These are phyloP conservation scores for Bifiguratus adelaidae DNA, from an alignment of 192 early-diverging fungal genomes.

Conservation along the genomic window DNA sequence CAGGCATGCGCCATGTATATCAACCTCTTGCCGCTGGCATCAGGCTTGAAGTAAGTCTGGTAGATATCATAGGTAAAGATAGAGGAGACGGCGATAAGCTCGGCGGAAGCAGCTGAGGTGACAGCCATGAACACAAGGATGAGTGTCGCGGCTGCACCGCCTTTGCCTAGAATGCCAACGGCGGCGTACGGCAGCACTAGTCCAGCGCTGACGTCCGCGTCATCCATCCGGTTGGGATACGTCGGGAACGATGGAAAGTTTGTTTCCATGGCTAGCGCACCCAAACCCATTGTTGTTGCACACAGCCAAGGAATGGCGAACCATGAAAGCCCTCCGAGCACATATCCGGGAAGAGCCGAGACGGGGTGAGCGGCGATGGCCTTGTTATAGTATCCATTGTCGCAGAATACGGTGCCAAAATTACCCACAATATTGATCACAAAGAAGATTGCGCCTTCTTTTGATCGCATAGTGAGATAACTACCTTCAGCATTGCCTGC, in stretches of 20 bases:
- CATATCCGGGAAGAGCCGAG: constrained; percentile 56
- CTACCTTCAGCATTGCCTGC: constrained; percentile 43
- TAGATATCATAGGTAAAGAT: constrained; percentile 66
- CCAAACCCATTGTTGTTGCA: constrained; percentile 59
- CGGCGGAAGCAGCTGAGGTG: constrained; percentile 57
- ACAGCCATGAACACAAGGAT: constrained; percentile 70
- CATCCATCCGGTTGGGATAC: constrained; percentile 34
- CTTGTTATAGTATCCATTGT: constrained; percentile 68
- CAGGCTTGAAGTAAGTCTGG: constrained; percentile 57
- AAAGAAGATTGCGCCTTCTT: constrained; percentile 58
- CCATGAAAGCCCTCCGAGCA: constrained; percentile 69
- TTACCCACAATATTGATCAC: constrained; percentile 69
- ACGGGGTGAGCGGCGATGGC: constrained; percentile 58
- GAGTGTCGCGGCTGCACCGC: constrained; percentile 51
- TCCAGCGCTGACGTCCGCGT: constrained; percentile 50
- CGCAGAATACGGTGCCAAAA: constrained; percentile 67
- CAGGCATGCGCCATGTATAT: constrained; percentile 37
- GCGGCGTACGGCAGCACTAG: constrained; percentile 57
- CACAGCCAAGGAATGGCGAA: constrained; percentile 67
- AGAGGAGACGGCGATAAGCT: constrained; percentile 65
- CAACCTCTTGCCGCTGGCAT: constrained; percentile 49
- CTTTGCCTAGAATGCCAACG: constrained; percentile 45
- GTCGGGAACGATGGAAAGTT: constrained; percentile 39
- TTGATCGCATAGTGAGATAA: constrained; percentile 53
- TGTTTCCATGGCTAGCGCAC: constrained; percentile 52